These are phyloP conservation scores for Xylaria digitata DNA, from an alignment of 2,329 filamentous ascomycete genomes.

Conservation along the genomic window DNA sequence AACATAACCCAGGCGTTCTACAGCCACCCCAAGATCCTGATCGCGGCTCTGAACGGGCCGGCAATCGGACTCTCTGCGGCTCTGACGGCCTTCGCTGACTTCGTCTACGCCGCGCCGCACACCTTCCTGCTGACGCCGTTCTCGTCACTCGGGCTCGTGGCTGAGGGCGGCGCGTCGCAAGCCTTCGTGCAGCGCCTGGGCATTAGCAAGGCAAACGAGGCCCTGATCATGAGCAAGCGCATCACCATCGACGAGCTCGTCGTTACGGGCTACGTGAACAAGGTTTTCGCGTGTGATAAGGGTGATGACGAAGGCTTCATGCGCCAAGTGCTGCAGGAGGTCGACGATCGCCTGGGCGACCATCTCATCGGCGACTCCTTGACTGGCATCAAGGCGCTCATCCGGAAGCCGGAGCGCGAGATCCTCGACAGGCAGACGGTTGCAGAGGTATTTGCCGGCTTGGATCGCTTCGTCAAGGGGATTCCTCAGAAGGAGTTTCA, in stretches of 20 bases:
- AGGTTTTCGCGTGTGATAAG: constrained; percentile 71
- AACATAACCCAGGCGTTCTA: constrained; percentile 92
- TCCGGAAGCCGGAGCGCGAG: constrained; percentile 78
- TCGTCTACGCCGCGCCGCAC: constrained; percentile 86
- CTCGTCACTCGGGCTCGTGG: constrained; percentile 86
- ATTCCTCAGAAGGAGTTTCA: constrained; percentile 89
- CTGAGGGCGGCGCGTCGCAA: constrained; percentile 84
- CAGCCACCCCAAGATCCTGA: constrained; percentile 91
- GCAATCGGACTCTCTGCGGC: constrained; percentile 90
- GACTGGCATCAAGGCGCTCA: constrained; percentile 84
- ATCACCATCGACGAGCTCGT: constrained; percentile 80
- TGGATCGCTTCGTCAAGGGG: constrained; percentile 82
- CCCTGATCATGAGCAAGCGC: constrained; percentile 87
- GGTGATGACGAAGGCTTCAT: constrained; percentile 77
- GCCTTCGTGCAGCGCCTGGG: constrained; percentile 86
- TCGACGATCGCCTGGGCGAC: constrained; percentile 81
- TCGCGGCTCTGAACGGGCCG: constrained; percentile 91
- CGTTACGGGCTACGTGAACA: constrained; percentile 84
- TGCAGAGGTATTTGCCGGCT: constrained; percentile 84
- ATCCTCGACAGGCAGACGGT: constrained; percentile 81
- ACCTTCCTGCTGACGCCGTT: constrained; percentile 93
- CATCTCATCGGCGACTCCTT: constrained; percentile 85
- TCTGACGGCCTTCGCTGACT: constrained; percentile 85
- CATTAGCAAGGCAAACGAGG: constrained; percentile 86
- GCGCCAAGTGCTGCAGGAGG: constrained; percentile 77